Conservation (phyloP, 2,329 filamentous ascomycete species). For the Microdochium bolleyi region DNA sequence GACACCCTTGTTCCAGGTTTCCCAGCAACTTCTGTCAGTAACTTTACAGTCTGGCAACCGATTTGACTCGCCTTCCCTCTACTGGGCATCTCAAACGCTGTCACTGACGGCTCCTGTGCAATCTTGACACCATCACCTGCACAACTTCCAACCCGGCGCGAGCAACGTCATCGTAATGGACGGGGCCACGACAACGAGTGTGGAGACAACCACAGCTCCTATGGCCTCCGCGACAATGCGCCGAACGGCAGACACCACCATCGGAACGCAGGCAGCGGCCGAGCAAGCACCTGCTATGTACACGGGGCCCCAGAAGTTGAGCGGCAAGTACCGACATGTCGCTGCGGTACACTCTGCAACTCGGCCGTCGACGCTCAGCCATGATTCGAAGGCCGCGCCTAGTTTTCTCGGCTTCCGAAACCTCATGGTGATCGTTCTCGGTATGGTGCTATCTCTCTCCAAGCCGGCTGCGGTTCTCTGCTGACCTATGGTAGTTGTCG, state of each 20-base stretch:
- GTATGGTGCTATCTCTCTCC: constrained; percentile 36
- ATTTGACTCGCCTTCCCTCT: no score
- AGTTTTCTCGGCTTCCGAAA: constrained; percentile 94
- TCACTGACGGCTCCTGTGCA: no score
- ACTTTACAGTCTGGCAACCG: no score
- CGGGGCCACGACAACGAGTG: constrained; percentile 29
- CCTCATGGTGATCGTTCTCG: constrained; percentile 86
- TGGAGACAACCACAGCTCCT: constrained; percentile 14
- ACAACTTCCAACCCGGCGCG: background rate
- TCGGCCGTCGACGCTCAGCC: constrained; percentile 75
- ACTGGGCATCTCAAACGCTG: no score
- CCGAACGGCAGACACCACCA: background rate
- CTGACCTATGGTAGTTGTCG: constrained; percentile 57
- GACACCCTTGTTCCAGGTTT: no score
- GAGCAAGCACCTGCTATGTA: background rate
- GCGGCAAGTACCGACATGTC: constrained; percentile 68
- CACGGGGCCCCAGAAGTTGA: background rate
- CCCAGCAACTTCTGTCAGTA: no score
- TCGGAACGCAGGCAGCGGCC: background rate
- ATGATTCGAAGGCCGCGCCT: constrained; percentile 65
- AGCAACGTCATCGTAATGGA: constrained; percentile 21
- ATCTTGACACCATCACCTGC: background rate
- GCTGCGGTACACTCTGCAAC: constrained; percentile 71
- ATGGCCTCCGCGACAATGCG: background rate
- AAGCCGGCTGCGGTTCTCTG: background rate